Evolutionary conservation across 768 basidiomycete genomes (phyloP), one percentile per base, ranked within the genome.

Genomic region (Lactarius sp.): DNA sequence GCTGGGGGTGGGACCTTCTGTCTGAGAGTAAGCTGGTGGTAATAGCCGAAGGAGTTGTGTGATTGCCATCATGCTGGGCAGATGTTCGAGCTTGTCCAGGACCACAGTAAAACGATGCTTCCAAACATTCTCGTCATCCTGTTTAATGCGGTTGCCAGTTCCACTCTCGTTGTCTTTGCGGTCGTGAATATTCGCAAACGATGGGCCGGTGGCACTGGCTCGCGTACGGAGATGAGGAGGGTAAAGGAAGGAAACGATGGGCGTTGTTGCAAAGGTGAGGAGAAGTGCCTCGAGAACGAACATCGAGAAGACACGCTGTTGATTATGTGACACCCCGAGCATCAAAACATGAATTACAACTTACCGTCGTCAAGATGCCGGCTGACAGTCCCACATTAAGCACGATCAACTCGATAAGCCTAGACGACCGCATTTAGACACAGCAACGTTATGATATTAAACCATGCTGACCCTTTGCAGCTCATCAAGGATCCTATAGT

Each of bases 401-500:
- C 4, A 98, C 95, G 69, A 98, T 97, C 18, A 98, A 79, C 71
- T 97, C 95, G 10, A 98, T 90, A 5, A 97, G 80, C 27, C 89
- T 91, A 55, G 41, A 18, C 56, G n/a, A 51, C 9, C 13, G 6
- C 16, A 2, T 44, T 56, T 37, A 56, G 42, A 7, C 6, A 46
- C 6, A 50, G 22, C 12, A n/a, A 1, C 31, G 31, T 22, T 22
- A 10, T n/a, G 1, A 9, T 2, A 37, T 4, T 54, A 59, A 31
- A 10, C 18, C 44, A 34, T 59, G 56, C 78, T 41, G 61, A 89
- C 89, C 93, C 94, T 80, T 98, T 95, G 72, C 94, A 96, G 70
- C 87, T 90, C 95, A 99, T 98, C 56, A 98, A 73, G 14, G 90
- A 86, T 0, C 97, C 97, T 56, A 98, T 87, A 0, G 94, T 86